Percentiles rank a stretch among this genome's conserved stretches.
Conservation (phyloP, 495 filamentous ascomycete species). For the Neurospora africana region DNA sequence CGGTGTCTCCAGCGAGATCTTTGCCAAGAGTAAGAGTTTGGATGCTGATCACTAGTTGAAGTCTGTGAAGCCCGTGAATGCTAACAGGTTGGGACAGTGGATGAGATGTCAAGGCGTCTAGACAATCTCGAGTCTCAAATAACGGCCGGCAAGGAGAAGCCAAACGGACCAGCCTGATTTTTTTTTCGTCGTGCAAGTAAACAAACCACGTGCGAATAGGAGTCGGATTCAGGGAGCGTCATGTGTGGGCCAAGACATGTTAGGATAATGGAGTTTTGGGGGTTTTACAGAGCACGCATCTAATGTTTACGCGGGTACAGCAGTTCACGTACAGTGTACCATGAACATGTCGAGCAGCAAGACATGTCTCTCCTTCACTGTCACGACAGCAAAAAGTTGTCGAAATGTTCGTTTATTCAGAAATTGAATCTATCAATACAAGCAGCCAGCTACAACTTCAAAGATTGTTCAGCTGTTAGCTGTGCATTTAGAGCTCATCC, state of each 20-base stretch:
- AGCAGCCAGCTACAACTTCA: not conserved
- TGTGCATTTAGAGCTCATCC: conserved; percentile 57
- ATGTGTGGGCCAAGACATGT: not conserved
- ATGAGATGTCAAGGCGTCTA: conserved; percentile 85
- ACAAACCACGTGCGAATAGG: not conserved
- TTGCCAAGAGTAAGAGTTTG: conserved; percentile 63
- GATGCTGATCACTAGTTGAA: not conserved
- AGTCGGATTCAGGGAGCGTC: not conserved
- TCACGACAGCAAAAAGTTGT: not conserved
- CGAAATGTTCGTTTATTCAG: not conserved
- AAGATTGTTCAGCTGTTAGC: conserved; percentile 1
- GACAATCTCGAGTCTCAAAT: conserved; percentile 78
- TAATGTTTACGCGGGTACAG: not conserved
- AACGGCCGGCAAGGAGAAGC: conserved; percentile 38
- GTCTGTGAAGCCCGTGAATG: not conserved
- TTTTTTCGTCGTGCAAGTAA: not conserved
- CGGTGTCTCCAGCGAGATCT: conserved; percentile 69
- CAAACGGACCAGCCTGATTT: conserved; percentile 11
- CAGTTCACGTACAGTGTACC: not conserved
- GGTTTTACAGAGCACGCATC: not conserved
- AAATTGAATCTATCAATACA: not conserved
- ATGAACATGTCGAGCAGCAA: not conserved
- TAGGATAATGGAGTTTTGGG: not conserved
- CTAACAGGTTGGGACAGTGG: conserved; percentile 47
- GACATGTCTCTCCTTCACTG: not conserved